These are phyloP conservation scores for Pseudonectria buxi DNA, from an alignment of 2,329 filamentous ascomycete species.

Conservation along the genomic window DNA sequence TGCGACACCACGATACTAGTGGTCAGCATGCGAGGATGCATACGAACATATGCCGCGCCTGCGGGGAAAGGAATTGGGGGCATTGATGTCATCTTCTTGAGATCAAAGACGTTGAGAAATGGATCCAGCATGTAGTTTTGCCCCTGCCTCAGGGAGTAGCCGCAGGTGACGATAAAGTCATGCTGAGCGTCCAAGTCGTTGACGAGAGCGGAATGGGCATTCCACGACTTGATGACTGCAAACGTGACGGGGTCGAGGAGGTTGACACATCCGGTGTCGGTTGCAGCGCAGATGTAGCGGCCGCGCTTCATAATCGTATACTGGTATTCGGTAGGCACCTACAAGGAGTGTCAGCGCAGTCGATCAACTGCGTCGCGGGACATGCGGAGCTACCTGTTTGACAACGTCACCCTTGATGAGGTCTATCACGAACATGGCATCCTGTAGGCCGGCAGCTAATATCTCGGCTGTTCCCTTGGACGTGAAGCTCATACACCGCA, in stretches of 20 bases:
- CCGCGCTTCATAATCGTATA: slow-evolving; percentile 91
- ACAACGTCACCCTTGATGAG: slow-evolving; percentile 64
- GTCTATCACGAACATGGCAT: slow-evolving; percentile 73
- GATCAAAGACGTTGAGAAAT: slow-evolving; percentile 89
- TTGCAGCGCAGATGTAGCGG: slow-evolving; percentile 88
- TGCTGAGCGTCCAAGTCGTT: slow-evolving; percentile 97
- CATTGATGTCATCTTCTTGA: slow-evolving; percentile 82
- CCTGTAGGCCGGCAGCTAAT: slow-evolving; percentile 79
- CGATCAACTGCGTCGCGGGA: too few relatives aligned
- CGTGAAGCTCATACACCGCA: slow-evolving; percentile 93
- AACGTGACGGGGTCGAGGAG: slow-evolving; percentile 77
- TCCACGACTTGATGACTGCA: slow-evolving; percentile 77
- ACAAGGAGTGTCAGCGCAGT: slow-evolving; percentile 22
- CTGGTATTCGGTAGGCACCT: slow-evolving; percentile 65
- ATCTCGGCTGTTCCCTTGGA: slow-evolving; percentile 78
- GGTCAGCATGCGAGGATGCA: slow-evolving; percentile 93
- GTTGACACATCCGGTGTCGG: slow-evolving; percentile 73
- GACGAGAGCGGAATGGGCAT: slow-evolving; percentile 79
- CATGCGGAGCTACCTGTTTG: slow-evolving; percentile 45
- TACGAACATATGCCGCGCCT: slow-evolving; percentile 87
- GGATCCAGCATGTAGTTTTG: slow-evolving; percentile 77
- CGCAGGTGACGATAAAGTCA: slow-evolving; percentile 92
- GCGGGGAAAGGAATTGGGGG: slow-evolving; percentile 89
- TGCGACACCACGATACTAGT: slow-evolving; percentile 92
- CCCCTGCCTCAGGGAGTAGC: slow-evolving; percentile 74